phyloP scores from a whole-genome alignment of 495 filamentous ascomycete genomes.

The Rhizodiscina lignyota region DNA sequence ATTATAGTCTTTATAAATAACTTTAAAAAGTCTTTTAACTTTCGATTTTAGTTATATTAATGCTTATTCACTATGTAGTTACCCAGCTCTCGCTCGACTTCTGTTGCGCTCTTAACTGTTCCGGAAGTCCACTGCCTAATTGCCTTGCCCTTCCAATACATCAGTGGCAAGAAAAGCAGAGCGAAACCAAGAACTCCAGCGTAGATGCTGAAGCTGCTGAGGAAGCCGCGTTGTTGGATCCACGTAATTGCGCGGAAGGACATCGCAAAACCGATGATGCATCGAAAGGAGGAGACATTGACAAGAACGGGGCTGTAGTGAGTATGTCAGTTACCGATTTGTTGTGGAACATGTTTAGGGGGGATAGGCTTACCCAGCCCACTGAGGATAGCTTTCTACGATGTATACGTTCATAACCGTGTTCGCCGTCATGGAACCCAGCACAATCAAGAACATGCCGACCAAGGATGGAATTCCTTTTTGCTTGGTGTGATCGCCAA shows the following conservation, averaged over 20 bases:
- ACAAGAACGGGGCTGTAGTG: conserved; percentile 12
- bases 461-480: conserved; percentile 9
- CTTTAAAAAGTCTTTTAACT: too few relatives aligned
- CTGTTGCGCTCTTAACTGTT: too few relatives aligned
- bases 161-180: conserved; percentile 9
- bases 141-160: conserved; percentile 13
- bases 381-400: conserved; percentile 17
- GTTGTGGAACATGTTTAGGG: neutral
- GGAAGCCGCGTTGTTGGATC: conserved; percentile 10
- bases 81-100: too few relatives aligned
- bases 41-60: too few relatives aligned
- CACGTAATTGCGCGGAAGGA: conserved; percentile 9
- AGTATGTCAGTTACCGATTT: neutral
- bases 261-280: conserved; percentile 14
- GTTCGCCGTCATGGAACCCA: conserved; percentile 9
- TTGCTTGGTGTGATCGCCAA: conserved; percentile 10
- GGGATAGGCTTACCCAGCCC: conserved; percentile 10
- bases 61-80: too few relatives aligned
- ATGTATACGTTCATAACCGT: conserved; percentile 13
- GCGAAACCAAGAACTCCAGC: conserved; percentile 14
- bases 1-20: too few relatives aligned
- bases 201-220: conserved; percentile 12
- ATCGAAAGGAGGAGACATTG: conserved; percentile 14
- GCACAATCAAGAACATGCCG: conserved; percentile 7
- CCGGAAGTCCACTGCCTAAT: conserved; percentile 3